Evolutionary conservation across 2,329 filamentous ascomycete species (phyloP), one percentile per base, ranked within the genome.

Genomic region (Claviceps pusilla): DNA sequence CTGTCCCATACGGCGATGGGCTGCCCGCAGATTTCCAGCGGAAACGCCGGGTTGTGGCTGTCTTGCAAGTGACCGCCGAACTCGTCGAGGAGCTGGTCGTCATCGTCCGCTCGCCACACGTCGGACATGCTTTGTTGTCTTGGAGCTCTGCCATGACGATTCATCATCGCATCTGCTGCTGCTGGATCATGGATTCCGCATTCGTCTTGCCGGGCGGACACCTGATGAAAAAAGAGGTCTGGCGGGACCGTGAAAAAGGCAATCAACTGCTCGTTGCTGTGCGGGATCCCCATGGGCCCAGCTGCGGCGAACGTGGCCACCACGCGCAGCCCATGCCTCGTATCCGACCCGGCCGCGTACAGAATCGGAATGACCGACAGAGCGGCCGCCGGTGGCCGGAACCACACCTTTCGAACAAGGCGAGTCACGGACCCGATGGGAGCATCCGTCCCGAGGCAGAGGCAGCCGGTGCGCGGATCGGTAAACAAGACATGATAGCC

Each of bases 401-500:
- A 79, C 58, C 76, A 71, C 11, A 84, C 72, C 56, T 83, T 83
- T 29, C 78, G 73, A 6, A 79, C 69, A 14, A 86, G 66, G 71
- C 79, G 53, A 72, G 76, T 47, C 31, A 63, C 46, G 1, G 65
- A 63, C 11, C 79, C 78, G 35, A 79, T 68, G 1, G 80, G 78
- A 0, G 78, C 76, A 67, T 85, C 79, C 48, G 73, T 79, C 3
- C 83, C 82, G 16, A 87, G 67, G 57, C 76, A 82, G 7, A 86
- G 71, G 9, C 73, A 65, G 10, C 73, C 75, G 1, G 73, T 77
- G 11, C 66, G 65, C 4, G 82, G 80, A 61, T 86, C 81, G 7
- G 79, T 79, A 63, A 84, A 86, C 5, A 86, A 66, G 41, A 86
- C 71, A 59, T 86, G 80, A 54, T 77, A 69, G 1, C 82, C 82